These are phyloP conservation scores for Chenopodium berlandieri DNA, from an alignment of 148 eudicot species.

Conservation along the genomic window DNA sequence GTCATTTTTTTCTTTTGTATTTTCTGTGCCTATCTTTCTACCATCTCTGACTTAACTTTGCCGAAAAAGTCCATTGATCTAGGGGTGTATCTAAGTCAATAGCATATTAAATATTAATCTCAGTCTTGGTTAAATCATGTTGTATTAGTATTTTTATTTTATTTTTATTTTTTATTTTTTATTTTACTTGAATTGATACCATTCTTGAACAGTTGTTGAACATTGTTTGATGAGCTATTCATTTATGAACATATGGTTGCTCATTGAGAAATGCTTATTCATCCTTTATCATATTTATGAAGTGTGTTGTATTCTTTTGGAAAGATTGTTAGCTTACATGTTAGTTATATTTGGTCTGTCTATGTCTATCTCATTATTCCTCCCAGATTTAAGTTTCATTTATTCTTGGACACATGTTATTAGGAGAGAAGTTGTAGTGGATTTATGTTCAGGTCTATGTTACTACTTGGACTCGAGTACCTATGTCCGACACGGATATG, in stretches of 20 bases:
- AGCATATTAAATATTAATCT: background rate
- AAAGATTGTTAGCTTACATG: too few species aligned
- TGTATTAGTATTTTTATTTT: too few species aligned
- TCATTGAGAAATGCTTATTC: background rate
- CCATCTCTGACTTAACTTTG: background rate
- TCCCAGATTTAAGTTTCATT: too few species aligned
- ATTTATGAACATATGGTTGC: background rate
- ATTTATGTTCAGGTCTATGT: too few species aligned
- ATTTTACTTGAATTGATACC: background rate
- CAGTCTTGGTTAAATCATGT: background rate
- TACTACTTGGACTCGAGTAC: too few species aligned
- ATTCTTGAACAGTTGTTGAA: background rate
- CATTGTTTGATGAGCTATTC: background rate
- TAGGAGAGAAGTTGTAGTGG: too few species aligned
- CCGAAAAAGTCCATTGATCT: background rate
- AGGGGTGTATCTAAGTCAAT: background rate
- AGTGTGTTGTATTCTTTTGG: too few species aligned
- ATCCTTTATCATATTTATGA: background rate
- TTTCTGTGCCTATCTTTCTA: background rate
- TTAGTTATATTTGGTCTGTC: too few species aligned
- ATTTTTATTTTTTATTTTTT: too few species aligned
- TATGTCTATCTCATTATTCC: too few species aligned
- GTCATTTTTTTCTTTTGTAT: background rate
- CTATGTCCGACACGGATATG: too few species aligned
- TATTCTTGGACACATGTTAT: too few species aligned